phyloP scores from a whole-genome alignment of 2,329 filamentous ascomycete species.

The Aureobasidium leucospermi region DNA sequence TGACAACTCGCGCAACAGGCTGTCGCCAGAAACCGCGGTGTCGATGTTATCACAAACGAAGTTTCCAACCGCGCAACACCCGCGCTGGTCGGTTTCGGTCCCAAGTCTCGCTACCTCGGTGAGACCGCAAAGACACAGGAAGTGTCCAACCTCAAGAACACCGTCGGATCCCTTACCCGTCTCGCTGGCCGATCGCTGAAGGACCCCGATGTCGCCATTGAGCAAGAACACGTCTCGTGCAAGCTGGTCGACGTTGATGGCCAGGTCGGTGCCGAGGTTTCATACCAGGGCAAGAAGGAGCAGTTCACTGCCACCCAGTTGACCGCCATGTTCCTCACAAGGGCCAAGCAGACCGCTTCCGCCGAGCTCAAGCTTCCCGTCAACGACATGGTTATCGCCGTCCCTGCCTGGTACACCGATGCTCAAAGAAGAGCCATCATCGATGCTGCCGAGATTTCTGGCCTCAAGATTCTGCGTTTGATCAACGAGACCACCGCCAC shows the following conservation, averaged over 20 bases:
- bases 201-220: constrained; percentile 87
- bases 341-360: constrained; percentile 82
- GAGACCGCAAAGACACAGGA: constrained; percentile 97
- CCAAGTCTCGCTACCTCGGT: constrained; percentile 88
- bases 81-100: constrained; percentile 92
- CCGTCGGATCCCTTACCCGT: constrained; percentile 84
- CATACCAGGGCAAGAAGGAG: constrained; percentile 90
- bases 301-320: constrained; percentile 92
- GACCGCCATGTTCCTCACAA: constrained; percentile 89
- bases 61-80: constrained; percentile 97
- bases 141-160: constrained; percentile 99
- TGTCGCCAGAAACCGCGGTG: constrained; percentile 95
- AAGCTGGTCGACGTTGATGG: constrained; percentile 83
- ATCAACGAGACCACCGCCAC: constrained; percentile 98
- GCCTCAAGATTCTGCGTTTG: constrained; percentile 82
- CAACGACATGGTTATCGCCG: constrained; percentile 86
- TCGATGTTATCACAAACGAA: constrained; percentile 99
- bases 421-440: constrained; percentile 81
- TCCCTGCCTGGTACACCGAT: constrained; percentile 96
- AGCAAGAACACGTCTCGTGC: constrained; percentile 85
- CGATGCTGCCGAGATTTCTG: constrained; percentile 88
- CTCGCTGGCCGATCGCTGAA: constrained; percentile 78
- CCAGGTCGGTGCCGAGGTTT: constrained; percentile 90
- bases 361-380: constrained; percentile 86
- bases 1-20: constrained; percentile 38